These are phyloP conservation scores for Hyaloperonospora arabidopsidis DNA, from an alignment of 352 stramenopile species.

Conservation along the genomic window DNA sequence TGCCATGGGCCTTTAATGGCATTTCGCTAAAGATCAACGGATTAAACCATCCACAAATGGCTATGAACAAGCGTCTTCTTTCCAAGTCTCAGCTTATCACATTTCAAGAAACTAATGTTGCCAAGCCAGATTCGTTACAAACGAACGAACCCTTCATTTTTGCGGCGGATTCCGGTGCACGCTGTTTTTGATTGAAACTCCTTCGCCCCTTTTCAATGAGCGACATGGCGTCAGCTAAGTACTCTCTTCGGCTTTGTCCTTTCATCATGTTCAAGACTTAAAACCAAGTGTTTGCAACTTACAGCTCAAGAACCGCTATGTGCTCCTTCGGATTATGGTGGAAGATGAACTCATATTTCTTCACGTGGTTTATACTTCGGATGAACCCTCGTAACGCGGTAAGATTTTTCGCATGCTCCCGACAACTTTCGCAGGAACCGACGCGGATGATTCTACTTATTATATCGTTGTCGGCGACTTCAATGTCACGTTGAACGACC, in stretches of 20 bases:
- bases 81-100: neutral
- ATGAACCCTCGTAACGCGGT: neutral
- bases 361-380: slow-evolving; percentile 16
- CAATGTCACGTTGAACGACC: neutral
- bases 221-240: slow-evolving; percentile 6
- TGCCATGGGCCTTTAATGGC: neutral
- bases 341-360: neutral
- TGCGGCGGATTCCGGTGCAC: neutral
- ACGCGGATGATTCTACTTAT: neutral
- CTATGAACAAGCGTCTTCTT: neutral
- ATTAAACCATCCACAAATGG: neutral
- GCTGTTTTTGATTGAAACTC: slow-evolving; percentile 1
- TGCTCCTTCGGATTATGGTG: slow-evolving; percentile 10
- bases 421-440: neutral
- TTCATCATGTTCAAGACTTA: slow-evolving; percentile 7
- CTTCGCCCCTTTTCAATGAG: slow-evolving; percentile 10
- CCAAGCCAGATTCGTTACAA: neutral
- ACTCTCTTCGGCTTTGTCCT: slow-evolving; percentile 6
- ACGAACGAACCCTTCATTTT: neutral
- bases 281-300: slow-evolving; percentile 2
- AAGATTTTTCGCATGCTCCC: slow-evolving; percentile 7
- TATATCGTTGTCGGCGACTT: neutral
- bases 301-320: slow-evolving; percentile 8
- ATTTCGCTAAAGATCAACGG: neutral
- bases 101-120: neutral